Percentiles rank a stretch among this genome's conserved stretches.
These are phyloP conservation scores for Sonneratia caseolaris DNA, from an alignment of 345 rosid genomes.

Conservation along the genomic window DNA sequence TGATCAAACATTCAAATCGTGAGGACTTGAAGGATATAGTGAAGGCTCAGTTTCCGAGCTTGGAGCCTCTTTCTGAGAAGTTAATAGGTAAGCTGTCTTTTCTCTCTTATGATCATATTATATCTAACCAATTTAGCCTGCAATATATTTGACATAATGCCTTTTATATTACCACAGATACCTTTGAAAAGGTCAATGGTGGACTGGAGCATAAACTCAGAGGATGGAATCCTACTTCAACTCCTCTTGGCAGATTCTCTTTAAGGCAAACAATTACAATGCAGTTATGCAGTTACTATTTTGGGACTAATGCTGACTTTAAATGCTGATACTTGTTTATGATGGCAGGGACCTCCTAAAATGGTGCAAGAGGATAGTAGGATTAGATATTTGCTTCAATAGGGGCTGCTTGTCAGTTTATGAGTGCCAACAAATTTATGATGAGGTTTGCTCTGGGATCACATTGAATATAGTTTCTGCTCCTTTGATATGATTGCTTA, in stretches of 20 bases:
- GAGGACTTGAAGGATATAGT: conserved; percentile 56
- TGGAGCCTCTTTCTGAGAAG: conserved; percentile 48
- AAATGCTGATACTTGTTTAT: neutral
- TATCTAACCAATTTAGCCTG: neutral
- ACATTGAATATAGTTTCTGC: neutral
- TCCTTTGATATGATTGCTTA: conserved; percentile 1
- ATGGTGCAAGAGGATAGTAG: conserved; percentile 79
- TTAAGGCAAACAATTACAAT: conserved; percentile 36
- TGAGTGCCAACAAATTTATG: conserved; percentile 46
- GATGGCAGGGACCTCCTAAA: conserved; percentile 81
- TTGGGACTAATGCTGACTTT: neutral
- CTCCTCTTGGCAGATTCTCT: conserved; percentile 51
- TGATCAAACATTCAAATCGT: conserved; percentile 54
- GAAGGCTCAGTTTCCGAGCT: conserved; percentile 51
- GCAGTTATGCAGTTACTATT: neutral
- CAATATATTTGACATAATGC: neutral
- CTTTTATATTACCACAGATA: conserved; percentile 32
- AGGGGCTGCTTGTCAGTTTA: conserved; percentile 30
- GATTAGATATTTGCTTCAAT: conserved; percentile 16
- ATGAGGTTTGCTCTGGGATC: conserved; percentile 44
- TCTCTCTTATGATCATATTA: conserved; percentile 5
- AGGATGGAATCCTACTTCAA: conserved; percentile 24
- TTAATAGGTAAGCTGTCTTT: conserved; percentile 51
- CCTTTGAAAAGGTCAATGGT: conserved; percentile 43
- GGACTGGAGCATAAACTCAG: conserved; percentile 20